These are phyloP conservation scores for Hypoxylon sp. DNA, from an alignment of 2,329 filamentous ascomycete species.

Conservation along the genomic window DNA sequence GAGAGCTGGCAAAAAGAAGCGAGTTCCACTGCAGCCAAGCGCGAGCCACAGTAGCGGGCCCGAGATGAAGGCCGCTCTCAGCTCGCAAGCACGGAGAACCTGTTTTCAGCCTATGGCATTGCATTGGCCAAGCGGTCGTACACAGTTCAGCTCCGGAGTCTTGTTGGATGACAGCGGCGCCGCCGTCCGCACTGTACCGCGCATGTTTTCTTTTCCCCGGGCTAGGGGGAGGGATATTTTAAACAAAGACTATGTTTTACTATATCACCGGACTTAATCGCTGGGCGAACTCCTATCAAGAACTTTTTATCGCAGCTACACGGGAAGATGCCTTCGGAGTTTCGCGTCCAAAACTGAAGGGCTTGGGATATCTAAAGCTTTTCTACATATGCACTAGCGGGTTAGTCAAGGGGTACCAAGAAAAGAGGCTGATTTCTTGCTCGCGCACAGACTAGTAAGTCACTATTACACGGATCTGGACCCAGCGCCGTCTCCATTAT, in stretches of 20 bases:
- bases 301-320: too few species aligned
- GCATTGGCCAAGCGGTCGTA: conserved; percentile 19
- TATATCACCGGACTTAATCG: too few species aligned
- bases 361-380: conserved; percentile 20
- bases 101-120: too few species aligned
- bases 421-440: conserved; percentile 7
- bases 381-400: conserved; percentile 21
- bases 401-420: background rate
- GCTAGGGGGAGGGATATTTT: too few species aligned
- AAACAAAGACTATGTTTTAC: too few species aligned
- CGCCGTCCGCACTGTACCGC: too few species aligned
- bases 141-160: conserved; percentile 5
- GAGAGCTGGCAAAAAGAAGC: conserved; percentile 10
- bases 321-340: background rate
- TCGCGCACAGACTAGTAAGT: background rate
- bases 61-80: conserved; percentile 21
- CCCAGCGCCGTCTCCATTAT: too few species aligned
- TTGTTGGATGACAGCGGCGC: too few species aligned
- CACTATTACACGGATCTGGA: too few species aligned
- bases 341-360: conserved; percentile 17
- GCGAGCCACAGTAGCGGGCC: conserved; percentile 18
- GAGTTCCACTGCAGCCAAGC: conserved; percentile 18
- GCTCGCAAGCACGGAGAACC: too few species aligned
- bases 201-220: too few species aligned
- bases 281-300: too few species aligned